Conservation (phyloP, 2,329 filamentous ascomycete species). For the Apiospora saccharicola region DNA sequence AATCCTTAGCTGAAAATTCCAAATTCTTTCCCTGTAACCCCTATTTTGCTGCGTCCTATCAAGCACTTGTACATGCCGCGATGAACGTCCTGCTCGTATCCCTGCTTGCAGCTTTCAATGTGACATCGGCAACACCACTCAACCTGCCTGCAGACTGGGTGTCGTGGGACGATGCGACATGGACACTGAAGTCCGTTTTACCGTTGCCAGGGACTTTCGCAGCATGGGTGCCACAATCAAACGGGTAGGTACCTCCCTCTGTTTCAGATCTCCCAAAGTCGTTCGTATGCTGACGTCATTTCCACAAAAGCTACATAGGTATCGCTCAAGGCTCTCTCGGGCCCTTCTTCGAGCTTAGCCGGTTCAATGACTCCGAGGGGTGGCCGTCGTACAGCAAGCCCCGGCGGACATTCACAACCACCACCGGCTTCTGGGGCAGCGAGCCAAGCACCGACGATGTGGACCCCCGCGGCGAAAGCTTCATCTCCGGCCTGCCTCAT, state of each 20-base stretch:
- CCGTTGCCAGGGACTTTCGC: constrained; percentile 18
- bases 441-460: constrained; percentile 12
- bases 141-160: constrained; percentile 10
- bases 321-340: constrained; percentile 21
- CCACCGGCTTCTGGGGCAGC: constrained; percentile 19
- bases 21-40: not conserved
- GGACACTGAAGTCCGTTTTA: constrained; percentile 7
- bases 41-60: not conserved
- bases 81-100: not conserved
- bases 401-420: constrained; percentile 14
- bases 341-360: constrained; percentile 22
- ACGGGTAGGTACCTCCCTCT: not conserved
- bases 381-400: constrained; percentile 24
- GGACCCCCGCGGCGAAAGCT: constrained; percentile 23
- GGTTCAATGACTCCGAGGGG: constrained; percentile 22
- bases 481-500: constrained; percentile 17
- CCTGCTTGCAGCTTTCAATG: not conserved
- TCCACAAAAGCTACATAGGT: constrained; percentile 1
- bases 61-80: too few relatives aligned
- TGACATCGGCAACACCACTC: not conserved
- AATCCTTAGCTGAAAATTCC: not conserved
- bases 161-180: constrained; percentile 20
- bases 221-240: constrained; percentile 16
- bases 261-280: not conserved
- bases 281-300: not conserved